Conservation (phyloP, 163 green algal species). For the Scenedesmus sp. region DNA sequence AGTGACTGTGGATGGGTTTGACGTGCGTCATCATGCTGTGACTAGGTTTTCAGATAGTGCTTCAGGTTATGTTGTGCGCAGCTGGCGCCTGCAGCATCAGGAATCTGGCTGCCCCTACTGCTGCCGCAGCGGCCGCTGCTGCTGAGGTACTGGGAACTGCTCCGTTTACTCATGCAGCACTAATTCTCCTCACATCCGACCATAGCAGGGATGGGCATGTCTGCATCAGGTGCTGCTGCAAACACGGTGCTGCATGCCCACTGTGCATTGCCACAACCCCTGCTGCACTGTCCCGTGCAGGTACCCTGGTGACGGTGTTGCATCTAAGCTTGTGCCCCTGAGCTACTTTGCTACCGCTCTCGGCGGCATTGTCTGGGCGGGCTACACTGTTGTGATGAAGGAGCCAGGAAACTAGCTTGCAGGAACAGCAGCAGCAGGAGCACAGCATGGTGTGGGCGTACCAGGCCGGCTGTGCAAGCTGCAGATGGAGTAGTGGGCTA, state of each 20-base stretch:
- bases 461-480: neutral
- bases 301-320: neutral
- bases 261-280: neutral
- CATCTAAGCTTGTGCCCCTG: neutral
- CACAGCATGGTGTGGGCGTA: neutral
- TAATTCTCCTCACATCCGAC: neutral
- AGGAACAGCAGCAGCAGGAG: neutral
- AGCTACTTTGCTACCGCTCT: neutral
- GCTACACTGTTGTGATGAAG: neutral
- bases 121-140: neutral
- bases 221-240: neutral
- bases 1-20: neutral
- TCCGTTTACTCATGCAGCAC: neutral
- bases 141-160: neutral
- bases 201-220: neutral
- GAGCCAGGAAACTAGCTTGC: conserved; percentile 1
- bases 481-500: neutral
- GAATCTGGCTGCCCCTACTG: neutral
- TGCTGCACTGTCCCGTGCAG: neutral
- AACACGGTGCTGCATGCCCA: neutral
- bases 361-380: conserved; percentile 5
- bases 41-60: neutral
- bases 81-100: neutral
- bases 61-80: neutral
- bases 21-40: neutral